A percentile compares a stretch with the other conserved stretches of the same genome.
Evolutionary conservation across 352 stramenopile species (phyloP).

Genomic region (Phytophthora fragariaefolia): DNA sequence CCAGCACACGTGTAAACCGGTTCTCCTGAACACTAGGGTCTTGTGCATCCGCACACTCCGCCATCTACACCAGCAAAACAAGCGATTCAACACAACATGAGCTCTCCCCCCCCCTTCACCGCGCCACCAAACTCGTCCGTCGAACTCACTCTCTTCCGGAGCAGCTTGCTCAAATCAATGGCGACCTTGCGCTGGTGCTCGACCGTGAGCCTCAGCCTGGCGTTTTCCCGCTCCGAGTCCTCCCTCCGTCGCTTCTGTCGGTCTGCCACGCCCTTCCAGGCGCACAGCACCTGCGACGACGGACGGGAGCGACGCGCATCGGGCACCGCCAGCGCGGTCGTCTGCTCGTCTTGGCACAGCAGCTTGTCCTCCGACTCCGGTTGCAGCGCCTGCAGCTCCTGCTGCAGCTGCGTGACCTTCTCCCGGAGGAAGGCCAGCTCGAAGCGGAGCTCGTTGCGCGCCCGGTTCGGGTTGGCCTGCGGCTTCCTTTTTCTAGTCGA

Average conservation of each 20-base stretch:
- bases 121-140: no score
- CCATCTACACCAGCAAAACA: slow-evolving; percentile 23
- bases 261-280: slow-evolving; percentile 39
- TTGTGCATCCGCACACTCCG: slow-evolving; percentile 29
- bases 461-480: slow-evolving; percentile 40
- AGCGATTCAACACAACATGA: slow-evolving; percentile 3
- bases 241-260: slow-evolving; percentile 43
- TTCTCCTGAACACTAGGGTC: slow-evolving; percentile 30
- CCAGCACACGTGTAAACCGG: slow-evolving; percentile 31
- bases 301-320: slow-evolving; percentile 10
- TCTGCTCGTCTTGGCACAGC: slow-evolving; percentile 22
- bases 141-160: slow-evolving; percentile 24
- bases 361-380: slow-evolving; percentile 5
- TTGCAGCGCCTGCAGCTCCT: slow-evolving; percentile 56
- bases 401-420: slow-evolving; percentile 67
- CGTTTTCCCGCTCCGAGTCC: slow-evolving; percentile 48
- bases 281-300: slow-evolving; percentile 33
- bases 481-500: slow-evolving; percentile 35
- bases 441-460: slow-evolving; percentile 55
- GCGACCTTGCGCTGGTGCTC: slow-evolving; percentile 43
- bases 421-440: slow-evolving; percentile 74
- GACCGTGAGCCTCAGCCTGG: slow-evolving; percentile 45
- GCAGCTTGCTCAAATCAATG: slow-evolving; percentile 32
- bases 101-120: background rate
- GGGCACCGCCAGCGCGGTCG: slow-evolving; percentile 1